These are phyloP conservation scores for Akanthomyces uredinophilus DNA, from an alignment of 2,329 filamentous ascomycete species.

Conservation along the genomic window DNA sequence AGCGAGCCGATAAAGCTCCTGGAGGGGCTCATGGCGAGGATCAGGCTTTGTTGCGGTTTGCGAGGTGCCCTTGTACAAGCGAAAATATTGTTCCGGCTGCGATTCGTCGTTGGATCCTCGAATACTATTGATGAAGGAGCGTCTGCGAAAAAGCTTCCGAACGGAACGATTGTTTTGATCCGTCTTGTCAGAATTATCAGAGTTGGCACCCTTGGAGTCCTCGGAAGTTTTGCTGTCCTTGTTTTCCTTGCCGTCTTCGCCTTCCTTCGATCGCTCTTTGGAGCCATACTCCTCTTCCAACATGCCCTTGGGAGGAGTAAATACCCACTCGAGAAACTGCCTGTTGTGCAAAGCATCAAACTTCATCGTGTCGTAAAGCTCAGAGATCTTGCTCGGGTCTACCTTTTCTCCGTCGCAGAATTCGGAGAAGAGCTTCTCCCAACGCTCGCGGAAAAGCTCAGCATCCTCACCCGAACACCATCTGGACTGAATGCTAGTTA, in stretches of 20 bases:
- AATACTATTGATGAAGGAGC: slow-evolving; percentile 54
- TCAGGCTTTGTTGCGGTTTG: slow-evolving; percentile 69
- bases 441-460: slow-evolving; percentile 89
- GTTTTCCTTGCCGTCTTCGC: slow-evolving; percentile 37
- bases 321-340: slow-evolving; percentile 95
- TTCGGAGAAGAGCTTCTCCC: slow-evolving; percentile 96
- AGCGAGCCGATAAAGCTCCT: slow-evolving; percentile 87
- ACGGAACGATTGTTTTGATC: slow-evolving; percentile 34
- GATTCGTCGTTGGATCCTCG: slow-evolving; percentile 50
- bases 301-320: slow-evolving; percentile 77
- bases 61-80: slow-evolving; percentile 73
- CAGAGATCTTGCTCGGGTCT: slow-evolving; percentile 96
- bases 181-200: slow-evolving; percentile 31
- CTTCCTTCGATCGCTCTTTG: slow-evolving; percentile 32
- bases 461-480: slow-evolving; percentile 98
- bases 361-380: slow-evolving; percentile 99
- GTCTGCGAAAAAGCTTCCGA: slow-evolving; percentile 50
- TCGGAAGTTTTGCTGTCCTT: slow-evolving; percentile 35
- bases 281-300: slow-evolving; percentile 63
- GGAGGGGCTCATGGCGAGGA: slow-evolving; percentile 76
- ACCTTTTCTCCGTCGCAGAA: slow-evolving; percentile 97
- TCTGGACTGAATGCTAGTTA: slow-evolving; percentile 72
- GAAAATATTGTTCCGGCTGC: slow-evolving; percentile 73
- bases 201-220: slow-evolving; percentile 28
- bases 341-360: slow-evolving; percentile 97